A percentile compares a stretch with the other conserved stretches of the same genome.
These are phyloP conservation scores for Solanum megistacrolobum DNA, from an alignment of 257 asterid species.

Conservation along the genomic window DNA sequence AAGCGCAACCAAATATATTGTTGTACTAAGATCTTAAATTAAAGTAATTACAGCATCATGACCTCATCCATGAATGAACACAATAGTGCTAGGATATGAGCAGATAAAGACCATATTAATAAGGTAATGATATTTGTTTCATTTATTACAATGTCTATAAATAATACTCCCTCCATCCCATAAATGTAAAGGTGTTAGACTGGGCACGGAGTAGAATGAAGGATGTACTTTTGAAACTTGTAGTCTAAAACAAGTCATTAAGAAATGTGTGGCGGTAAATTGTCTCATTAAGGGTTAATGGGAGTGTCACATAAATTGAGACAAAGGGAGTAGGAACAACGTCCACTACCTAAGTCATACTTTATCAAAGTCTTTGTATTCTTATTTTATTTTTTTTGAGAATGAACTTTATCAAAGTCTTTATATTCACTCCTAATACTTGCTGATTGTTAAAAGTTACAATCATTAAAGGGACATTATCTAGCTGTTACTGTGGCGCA, in stretches of 20 bases:
- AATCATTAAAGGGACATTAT: background rate
- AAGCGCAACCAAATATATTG: background rate
- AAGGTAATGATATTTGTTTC: background rate
- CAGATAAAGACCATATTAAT: background rate
- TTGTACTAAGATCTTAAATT: background rate
- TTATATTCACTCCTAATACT: background rate
- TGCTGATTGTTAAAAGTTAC: background rate
- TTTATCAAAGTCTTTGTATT: background rate
- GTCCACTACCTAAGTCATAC: background rate
- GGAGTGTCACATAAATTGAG: background rate
- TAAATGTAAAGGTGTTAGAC: background rate
- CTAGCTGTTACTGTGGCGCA: background rate
- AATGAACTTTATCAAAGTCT: background rate
- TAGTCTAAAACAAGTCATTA: background rate
- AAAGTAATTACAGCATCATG: background rate
- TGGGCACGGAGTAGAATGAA: background rate
- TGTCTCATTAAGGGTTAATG: background rate
- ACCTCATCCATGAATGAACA: background rate
- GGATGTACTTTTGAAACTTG: background rate
- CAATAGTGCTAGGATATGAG: background rate
- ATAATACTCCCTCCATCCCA: background rate
- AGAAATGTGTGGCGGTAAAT: background rate
- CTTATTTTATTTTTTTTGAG: background rate
- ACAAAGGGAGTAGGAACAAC: background rate
- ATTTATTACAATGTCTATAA: background rate